These are phyloP conservation scores for Scedosporium dehoogii DNA, from an alignment of 2,329 filamentous ascomycete species.

Conservation along the genomic window DNA sequence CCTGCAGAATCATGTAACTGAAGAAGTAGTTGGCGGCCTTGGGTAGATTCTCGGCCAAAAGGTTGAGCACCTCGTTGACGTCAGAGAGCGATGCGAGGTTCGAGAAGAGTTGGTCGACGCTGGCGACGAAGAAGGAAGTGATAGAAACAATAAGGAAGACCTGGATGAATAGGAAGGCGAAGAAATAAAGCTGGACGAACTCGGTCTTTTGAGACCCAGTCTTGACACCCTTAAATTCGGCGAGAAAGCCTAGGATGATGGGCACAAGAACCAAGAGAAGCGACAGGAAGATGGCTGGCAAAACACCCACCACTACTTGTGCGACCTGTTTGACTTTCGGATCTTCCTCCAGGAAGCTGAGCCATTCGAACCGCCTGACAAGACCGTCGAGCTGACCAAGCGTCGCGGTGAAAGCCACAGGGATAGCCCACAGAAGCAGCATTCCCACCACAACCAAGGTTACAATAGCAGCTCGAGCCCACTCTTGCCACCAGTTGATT, in stretches of 20 bases:
- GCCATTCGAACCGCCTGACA: conserved; percentile 55
- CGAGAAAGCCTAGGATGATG: conserved; percentile 64
- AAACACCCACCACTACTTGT: conserved; percentile 66
- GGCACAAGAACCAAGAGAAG: conserved; percentile 75
- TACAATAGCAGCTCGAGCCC: conserved; percentile 60
- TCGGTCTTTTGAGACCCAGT: conserved; percentile 72
- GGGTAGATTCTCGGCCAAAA: conserved; percentile 71
- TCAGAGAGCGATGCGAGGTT: conserved; percentile 35
- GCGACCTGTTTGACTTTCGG: conserved; percentile 49
- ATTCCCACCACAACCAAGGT: conserved; percentile 59
- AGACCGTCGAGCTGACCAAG: conserved; percentile 69
- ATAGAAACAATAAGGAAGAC: conserved; percentile 90
- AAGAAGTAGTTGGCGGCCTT: conserved; percentile 95
- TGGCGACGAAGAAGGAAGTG: conserved; percentile 58
- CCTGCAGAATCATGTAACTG: conserved; percentile 94
- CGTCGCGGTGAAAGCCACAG: conserved; percentile 78
- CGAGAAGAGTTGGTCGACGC: conserved; percentile 52
- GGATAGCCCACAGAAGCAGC: conserved; percentile 82
- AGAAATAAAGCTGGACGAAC: conserved; percentile 88
- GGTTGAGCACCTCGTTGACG: conserved; percentile 56
- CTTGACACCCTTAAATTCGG: conserved; percentile 65
- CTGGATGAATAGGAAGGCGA: conserved; percentile 88
- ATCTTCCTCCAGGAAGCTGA: conserved; percentile 57
- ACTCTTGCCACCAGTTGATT: conserved; percentile 86
- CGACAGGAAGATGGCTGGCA: conserved; percentile 69